Base-by-base conservation (phyloP, 495 filamentous ascomycete species). In the Rhypophila decipiens region DNA sequence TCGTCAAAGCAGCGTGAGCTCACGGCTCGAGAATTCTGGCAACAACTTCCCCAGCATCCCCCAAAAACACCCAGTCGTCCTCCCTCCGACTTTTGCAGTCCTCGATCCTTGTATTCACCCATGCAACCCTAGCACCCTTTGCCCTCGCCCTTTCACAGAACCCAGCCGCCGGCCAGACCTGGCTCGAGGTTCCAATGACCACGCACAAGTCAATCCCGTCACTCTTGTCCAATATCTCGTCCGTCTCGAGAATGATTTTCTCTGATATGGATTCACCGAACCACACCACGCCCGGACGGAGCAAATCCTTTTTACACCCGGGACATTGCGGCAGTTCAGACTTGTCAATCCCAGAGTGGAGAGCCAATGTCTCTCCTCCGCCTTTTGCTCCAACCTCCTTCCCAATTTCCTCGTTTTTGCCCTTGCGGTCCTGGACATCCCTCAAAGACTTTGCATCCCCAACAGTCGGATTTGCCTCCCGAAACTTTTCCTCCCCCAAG, bases 271-370 rank as follows among this genome's bases (percentile, higher is more conserved):
- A 13, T 61, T 95, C 88, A 4, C 83, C 84, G 57, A 93, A 95
- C 88, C 88, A 95, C 12, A 93, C 87, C 0, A 95, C 86, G 2
- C 84, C 86, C 0, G 88, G 88, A 9, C 88, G 75, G 13, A 93
- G 73, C 13, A 95, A 64, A 7, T 78, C 75, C 7, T 65, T 68
- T 55, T 78, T 77, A 65, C 88, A 93, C 40, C 77, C 65, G 0
- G 87, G 88, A 50, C 88, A 94, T 23, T 80, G 69, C 0, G 88
- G 88, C 2, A 95, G 74, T 12, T 83, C 78, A 2, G 71, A 53
- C 7, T 53, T 52, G 1, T 31, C 41, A 24, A 51, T 45, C 27
- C 48, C 48, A 3, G 48, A 44, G n/a, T 40, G 12, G 34, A 51
- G 33, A 31, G 19, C 41, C 19, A 42, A 42, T 21, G 31, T 40